A percentile compares a stretch with the other conserved stretches of the same genome.
These are phyloP conservation scores for Lolium multiflorum DNA, from an alignment of 176 grass and related monocot species.

Conservation along the genomic window DNA sequence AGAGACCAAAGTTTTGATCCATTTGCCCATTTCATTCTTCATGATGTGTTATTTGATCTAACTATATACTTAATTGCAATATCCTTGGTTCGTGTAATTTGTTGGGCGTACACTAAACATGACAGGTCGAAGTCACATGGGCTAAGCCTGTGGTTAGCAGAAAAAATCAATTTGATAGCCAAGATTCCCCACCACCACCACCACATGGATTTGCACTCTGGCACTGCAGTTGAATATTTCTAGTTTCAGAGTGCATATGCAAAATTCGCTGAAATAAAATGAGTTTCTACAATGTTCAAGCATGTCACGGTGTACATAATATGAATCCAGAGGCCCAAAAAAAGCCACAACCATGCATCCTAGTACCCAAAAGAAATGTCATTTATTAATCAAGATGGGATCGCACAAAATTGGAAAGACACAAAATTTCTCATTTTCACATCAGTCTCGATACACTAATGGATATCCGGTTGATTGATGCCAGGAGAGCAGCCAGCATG, in stretches of 20 bases:
- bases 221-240: background rate
- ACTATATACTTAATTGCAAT: background rate
- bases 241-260: background rate
- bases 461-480: too few species aligned
- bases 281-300: background rate
- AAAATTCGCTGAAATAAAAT: background rate
- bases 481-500: too few species aligned
- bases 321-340: too few species aligned
- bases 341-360: too few species aligned
- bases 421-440: too few species aligned
- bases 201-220: background rate
- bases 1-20: constrained; percentile 10
- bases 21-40: background rate
- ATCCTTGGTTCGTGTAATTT: background rate
- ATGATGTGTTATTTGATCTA: too few species aligned
- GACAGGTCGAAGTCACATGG: background rate
- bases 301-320: background rate
- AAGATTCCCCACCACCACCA: background rate
- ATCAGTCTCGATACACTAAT: too few species aligned
- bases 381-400: too few species aligned
- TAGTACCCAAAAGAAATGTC: too few species aligned
- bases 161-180: background rate
- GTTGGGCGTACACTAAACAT: background rate
- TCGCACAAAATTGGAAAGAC: too few species aligned
- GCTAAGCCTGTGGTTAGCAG: background rate